These are phyloP conservation scores for Wolfiporia cocos DNA, from an alignment of 1,284 basidiomycete species.

Conservation along the genomic window DNA sequence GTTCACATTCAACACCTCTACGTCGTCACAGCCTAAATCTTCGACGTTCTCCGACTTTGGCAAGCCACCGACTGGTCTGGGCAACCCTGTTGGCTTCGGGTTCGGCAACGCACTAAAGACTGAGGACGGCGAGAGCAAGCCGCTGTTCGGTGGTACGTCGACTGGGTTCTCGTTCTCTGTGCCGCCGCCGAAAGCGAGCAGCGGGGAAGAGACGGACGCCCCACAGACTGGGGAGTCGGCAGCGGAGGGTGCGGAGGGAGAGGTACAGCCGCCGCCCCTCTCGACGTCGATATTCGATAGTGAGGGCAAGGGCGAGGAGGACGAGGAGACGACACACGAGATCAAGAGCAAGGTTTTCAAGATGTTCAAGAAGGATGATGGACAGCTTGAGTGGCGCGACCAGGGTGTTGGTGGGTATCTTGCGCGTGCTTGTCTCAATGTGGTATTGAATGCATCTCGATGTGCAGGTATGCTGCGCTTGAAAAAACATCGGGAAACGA, in stretches of 20 bases:
- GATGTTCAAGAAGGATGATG: constrained; percentile 46
- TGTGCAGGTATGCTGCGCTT: constrained; percentile 54
- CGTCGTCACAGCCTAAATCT: too few relatives aligned
- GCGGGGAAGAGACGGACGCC: constrained; percentile 13
- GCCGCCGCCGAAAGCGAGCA: constrained; percentile 16
- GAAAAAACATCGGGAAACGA: constrained; percentile 63
- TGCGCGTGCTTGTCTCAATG: background rate
- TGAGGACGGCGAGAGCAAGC: constrained; percentile 17
- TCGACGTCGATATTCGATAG: constrained; percentile 45
- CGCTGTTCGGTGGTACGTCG: constrained; percentile 6
- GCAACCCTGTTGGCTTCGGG: constrained; percentile 52
- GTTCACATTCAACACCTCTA: constrained; percentile 24
- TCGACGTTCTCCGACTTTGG: too few relatives aligned
- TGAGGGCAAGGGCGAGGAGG: constrained; percentile 79
- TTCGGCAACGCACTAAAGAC: constrained; percentile 41
- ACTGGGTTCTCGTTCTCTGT: constrained; percentile 26
- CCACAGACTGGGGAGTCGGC: constrained; percentile 17
- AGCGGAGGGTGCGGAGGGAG: constrained; percentile 29
- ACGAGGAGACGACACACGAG: constrained; percentile 66
- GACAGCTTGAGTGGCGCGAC: constrained; percentile 50
- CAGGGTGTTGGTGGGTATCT: constrained; percentile 48
- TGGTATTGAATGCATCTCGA: background rate
- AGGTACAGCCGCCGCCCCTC: constrained; percentile 29
- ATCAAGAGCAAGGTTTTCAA: constrained; percentile 60
- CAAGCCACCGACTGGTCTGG: too few relatives aligned